Conservation (phyloP, 495 filamentous ascomycete genomes). For the Platismatia glauca region DNA sequence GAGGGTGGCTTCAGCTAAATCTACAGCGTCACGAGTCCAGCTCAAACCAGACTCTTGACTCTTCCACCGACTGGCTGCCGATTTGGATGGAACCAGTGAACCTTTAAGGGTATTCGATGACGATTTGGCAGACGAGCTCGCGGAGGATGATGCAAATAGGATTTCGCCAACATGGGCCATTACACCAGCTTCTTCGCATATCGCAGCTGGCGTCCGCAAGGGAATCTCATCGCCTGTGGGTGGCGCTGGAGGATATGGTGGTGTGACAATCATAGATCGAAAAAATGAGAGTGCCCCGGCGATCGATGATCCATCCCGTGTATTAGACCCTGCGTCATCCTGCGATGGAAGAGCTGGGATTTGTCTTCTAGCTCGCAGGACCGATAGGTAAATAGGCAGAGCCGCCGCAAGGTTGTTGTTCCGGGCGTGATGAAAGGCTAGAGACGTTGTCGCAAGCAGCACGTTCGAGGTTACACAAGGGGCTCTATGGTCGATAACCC, state of each 20-base stretch:
- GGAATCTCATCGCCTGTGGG: constrained; percentile 58
- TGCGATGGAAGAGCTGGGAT: constrained; percentile 30
- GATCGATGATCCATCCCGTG: neutral
- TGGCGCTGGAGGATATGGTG: constrained; percentile 55
- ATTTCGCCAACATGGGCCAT: constrained; percentile 93
- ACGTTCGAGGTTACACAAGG: constrained; percentile 58
- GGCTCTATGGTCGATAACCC: constrained; percentile 46
- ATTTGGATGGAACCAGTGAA: constrained; percentile 15
- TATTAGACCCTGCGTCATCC: neutral
- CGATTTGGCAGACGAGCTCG: constrained; percentile 3
- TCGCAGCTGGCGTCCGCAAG: constrained; percentile 46
- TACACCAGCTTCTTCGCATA: constrained; percentile 75
- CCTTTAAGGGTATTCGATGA: neutral
- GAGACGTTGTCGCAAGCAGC: constrained; percentile 60
- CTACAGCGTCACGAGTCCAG: constrained; percentile 80
- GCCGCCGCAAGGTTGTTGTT: constrained; percentile 52
- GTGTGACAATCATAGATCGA: constrained; percentile 38
- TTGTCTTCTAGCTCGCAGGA: constrained; percentile 62
- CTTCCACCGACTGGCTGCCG: constrained; percentile 14
- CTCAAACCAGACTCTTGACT: constrained; percentile 57
- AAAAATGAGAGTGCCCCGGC: constrained; percentile 27
- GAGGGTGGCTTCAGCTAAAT: constrained; percentile 46
- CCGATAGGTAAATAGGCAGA: constrained; percentile 77
- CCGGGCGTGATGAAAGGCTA: constrained; percentile 67
- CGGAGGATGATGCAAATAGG: constrained; percentile 56